phyloP scores from a whole-genome alignment of 2,329 filamentous ascomycete genomes.

The Talaromyces sp. region DNA sequence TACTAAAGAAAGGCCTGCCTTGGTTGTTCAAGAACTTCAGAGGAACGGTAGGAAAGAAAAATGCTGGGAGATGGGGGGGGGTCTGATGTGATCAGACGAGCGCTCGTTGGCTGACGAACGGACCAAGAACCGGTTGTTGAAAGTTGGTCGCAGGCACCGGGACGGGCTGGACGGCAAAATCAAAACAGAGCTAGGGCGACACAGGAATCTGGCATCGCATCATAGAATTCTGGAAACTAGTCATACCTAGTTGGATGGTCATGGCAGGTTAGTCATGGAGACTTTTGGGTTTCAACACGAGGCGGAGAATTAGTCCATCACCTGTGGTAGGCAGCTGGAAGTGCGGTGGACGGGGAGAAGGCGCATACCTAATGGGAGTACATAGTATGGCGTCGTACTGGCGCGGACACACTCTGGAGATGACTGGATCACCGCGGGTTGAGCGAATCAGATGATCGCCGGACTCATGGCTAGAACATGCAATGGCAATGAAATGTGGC shows the following conservation, averaged over 20 bases:
- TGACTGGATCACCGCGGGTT: not conserved
- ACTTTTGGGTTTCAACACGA: not conserved
- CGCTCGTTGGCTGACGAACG: conserved; percentile 15
- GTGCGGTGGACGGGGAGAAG: not conserved
- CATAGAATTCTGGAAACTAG: not conserved
- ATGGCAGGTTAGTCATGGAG: not conserved
- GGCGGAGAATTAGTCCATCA: not conserved
- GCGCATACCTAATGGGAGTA: not conserved
- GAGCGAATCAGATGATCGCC: not conserved
- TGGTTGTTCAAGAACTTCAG: not conserved
- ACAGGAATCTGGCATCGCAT: conserved; percentile 3
- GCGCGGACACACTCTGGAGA: not conserved
- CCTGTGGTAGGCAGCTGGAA: not conserved
- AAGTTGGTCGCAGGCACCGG: conserved; percentile 5
- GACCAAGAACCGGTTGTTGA: conserved; percentile 16
- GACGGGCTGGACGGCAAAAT: conserved; percentile 6
- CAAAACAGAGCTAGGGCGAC: conserved; percentile 6
- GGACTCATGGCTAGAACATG: not conserved
- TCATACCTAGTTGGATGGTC: too few relatives aligned
- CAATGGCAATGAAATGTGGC: not conserved
- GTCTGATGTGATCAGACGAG: conserved; percentile 3
- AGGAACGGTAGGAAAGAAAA: not conserved
- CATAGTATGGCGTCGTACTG: not conserved
- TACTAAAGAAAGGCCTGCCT: not conserved
- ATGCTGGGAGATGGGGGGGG: not conserved